Evolutionary conservation across 2,329 filamentous ascomycete genomes (phyloP).

Genomic region (Diaporthe amygdali): DNA sequence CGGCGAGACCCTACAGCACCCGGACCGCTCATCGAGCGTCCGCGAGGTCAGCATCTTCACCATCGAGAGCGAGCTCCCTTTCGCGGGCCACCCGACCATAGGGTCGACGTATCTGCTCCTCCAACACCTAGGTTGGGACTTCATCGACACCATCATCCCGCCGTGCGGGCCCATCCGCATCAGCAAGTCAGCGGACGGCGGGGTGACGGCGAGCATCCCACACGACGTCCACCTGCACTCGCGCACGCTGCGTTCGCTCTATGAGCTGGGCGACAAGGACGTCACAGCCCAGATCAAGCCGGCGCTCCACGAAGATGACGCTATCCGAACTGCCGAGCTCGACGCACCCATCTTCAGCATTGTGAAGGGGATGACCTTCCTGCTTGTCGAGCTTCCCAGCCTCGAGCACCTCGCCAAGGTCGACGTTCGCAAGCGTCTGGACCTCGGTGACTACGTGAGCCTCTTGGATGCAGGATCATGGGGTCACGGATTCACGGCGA

Average conservation of each 20-base stretch:
- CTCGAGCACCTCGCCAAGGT: conserved; percentile 61
- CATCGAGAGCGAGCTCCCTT: conserved; percentile 57
- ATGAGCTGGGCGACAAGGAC: conserved; percentile 32
- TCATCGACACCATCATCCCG: conserved; percentile 51
- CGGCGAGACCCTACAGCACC: conserved; percentile 29
- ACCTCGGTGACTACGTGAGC: conserved; percentile 31
- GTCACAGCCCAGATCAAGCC: conserved; percentile 32
- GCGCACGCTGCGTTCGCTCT: conserved; percentile 41
- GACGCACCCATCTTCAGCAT: conserved; percentile 62
- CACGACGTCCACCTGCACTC: conserved; percentile 69
- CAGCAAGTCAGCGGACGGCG: conserved; percentile 33
- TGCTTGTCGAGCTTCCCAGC: conserved; percentile 66
- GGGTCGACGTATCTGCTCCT: conserved; percentile 59
- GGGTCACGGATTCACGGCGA: conserved; percentile 55
- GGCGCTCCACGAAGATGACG: conserved; percentile 36
- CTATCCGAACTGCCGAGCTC: conserved; percentile 43
- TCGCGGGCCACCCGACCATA: conserved; percentile 68
- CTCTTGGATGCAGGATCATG: conserved; percentile 59
- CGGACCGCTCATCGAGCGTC: conserved; percentile 35
- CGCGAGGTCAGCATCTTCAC: conserved; percentile 66
- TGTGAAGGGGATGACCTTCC: conserved; percentile 76
- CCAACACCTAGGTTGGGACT: conserved; percentile 34
- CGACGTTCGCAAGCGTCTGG: conserved; percentile 34
- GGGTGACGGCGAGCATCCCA: conserved; percentile 68
- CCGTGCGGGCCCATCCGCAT: conserved; percentile 64